These are phyloP conservation scores for Candida rishiriensis DNA, from an alignment of 805 yeast genomes.

Conservation along the genomic window DNA sequence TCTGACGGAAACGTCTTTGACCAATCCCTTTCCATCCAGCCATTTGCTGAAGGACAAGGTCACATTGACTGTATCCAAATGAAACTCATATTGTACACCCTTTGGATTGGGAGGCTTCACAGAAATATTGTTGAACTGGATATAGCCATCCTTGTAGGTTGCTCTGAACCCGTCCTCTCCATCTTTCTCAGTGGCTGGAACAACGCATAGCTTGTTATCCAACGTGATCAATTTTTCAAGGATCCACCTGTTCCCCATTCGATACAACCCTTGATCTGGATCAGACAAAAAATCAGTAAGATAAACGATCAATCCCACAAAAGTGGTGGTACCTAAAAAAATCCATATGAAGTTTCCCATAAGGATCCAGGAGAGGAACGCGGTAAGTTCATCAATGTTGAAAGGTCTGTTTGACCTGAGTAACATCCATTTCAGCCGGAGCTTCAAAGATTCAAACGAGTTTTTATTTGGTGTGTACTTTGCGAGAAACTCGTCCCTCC, in stretches of 20 bases:
- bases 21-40: slow-evolving; percentile 51
- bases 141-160: slow-evolving; percentile 45
- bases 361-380: slow-evolving; percentile 51
- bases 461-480: slow-evolving; percentile 1
- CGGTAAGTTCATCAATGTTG: slow-evolving; percentile 47
- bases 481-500: slow-evolving; percentile 14
- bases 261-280: slow-evolving; percentile 23
- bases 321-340: slow-evolving; percentile 54
- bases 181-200: slow-evolving; percentile 15
- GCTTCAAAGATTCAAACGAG: slow-evolving; percentile 7
- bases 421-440: slow-evolving; percentile 40
- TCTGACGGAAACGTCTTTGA: slow-evolving; percentile 42
- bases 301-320: slow-evolving; percentile 44
- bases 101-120: slow-evolving; percentile 18
- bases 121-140: slow-evolving; percentile 40
- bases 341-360: slow-evolving; percentile 57
- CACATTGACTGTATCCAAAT: slow-evolving; percentile 39
- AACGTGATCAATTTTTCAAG: slow-evolving; percentile 28
- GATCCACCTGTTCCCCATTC: slow-evolving; percentile 20
- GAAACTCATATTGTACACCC: slow-evolving; percentile 29
- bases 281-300: slow-evolving; percentile 29
- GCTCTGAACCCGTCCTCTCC: slow-evolving; percentile 34
- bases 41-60: slow-evolving; percentile 49
- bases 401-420: slow-evolving; percentile 45
- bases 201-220: slow-evolving; percentile 29